These are phyloP conservation scores for Parasitella parasitica DNA, from an alignment of 371 early-diverging fungal species.

Conservation along the genomic window DNA sequence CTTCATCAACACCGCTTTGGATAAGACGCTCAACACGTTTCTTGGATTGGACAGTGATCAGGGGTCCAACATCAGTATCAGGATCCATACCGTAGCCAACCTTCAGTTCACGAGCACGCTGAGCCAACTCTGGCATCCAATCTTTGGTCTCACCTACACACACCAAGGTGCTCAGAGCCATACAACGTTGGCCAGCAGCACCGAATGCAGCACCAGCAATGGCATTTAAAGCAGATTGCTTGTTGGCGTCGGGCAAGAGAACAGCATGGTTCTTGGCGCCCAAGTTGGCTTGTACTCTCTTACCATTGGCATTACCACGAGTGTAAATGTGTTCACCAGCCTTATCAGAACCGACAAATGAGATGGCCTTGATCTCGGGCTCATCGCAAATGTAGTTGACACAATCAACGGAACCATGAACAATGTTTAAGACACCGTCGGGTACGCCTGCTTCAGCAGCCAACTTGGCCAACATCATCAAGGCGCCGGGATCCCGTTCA, in stretches of 20 bases:
- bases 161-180: conserved; percentile 91
- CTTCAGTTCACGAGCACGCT: conserved; percentile 83
- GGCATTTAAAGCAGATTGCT: conserved; percentile 88
- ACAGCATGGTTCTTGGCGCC: conserved; percentile 99
- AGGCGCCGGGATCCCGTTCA: conserved; percentile 95
- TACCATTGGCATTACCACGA: conserved; percentile 88
- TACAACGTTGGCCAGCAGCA: conserved; percentile 95
- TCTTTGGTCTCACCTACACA: conserved; percentile 88
- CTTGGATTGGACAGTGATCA: conserved; percentile 84
- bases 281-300: conserved; percentile 95
- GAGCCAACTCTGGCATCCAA: conserved; percentile 90
- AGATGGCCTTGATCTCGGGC: conserved; percentile 87
- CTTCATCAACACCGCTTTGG: conserved; percentile 84
- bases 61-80: conserved; percentile 89
- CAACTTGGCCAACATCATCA: conserved; percentile 89
- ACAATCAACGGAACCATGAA: conserved; percentile 88
- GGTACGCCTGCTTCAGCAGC: conserved; percentile 94
- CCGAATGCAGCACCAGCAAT: conserved; percentile 96
- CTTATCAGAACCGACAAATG: conserved; percentile 92
- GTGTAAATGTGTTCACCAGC: conserved; percentile 86
- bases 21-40: conserved; percentile 80
- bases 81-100: conserved; percentile 88
- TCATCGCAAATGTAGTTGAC: conserved; percentile 94
- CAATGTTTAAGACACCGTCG: conserved; percentile 91
- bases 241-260: conserved; percentile 88